phyloP scores from a whole-genome alignment of 2,329 filamentous ascomycete genomes.

The Ceratocystis variospora region DNA sequence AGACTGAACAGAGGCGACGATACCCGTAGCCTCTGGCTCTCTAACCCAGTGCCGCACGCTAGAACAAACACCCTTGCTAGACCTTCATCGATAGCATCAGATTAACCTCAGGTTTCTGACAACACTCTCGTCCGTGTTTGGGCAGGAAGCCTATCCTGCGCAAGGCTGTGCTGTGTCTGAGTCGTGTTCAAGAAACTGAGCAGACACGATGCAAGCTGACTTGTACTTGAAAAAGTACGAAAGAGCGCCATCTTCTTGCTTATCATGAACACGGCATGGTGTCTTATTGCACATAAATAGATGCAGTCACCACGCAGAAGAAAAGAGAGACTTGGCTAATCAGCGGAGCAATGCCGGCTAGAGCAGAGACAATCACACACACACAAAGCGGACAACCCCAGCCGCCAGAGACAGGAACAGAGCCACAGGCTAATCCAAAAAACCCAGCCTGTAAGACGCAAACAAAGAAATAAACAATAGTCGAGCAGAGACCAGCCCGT shows the following conservation, averaged over 20 bases:
- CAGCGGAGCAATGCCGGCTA: too few species aligned
- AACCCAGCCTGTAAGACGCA: not conserved
- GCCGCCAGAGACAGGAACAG: too few species aligned
- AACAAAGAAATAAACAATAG: constrained; percentile 1
- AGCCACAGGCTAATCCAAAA: not conserved
- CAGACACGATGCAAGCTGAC: too few species aligned
- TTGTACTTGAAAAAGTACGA: too few species aligned
- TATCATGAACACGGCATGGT: too few species aligned
- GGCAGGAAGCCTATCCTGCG: not conserved
- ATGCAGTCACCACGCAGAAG: too few species aligned
- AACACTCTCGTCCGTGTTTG: not conserved
- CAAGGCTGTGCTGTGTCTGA: not conserved
- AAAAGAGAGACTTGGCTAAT: too few species aligned
- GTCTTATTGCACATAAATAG: too few species aligned
- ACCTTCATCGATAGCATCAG: not conserved
- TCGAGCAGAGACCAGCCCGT: not conserved
- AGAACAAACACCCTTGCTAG: not conserved
- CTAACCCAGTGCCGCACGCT: not conserved
- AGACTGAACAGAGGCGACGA: not conserved
- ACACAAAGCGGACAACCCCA: too few species aligned
- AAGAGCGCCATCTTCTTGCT: too few species aligned
- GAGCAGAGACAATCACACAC: too few species aligned
- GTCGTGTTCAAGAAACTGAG: too few species aligned
- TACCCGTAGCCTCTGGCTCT: not conserved
- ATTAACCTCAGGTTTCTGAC: not conserved